phyloP scores from a whole-genome alignment of 192 early-diverging fungal genomes.

The Globomyces pollinis-pini region DNA sequence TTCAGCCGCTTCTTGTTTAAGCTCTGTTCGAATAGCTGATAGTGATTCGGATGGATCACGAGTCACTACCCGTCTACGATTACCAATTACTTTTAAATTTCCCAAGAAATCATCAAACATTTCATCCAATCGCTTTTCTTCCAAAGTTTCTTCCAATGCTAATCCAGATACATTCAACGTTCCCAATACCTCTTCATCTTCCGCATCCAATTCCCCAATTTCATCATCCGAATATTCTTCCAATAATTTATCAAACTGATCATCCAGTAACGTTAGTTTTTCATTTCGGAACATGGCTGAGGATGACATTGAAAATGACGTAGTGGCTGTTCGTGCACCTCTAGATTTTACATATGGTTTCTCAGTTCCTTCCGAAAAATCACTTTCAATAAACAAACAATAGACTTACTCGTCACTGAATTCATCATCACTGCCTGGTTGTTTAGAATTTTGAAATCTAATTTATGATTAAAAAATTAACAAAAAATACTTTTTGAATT shows the following conservation, averaged over 20 bases:
- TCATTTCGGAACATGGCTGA: slow-evolving; percentile 90
- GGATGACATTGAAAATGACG: slow-evolving; percentile 81
- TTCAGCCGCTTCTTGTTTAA: slow-evolving; percentile 25
- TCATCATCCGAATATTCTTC: slow-evolving; percentile 41
- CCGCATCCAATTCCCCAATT: slow-evolving; percentile 32
- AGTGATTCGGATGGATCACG: slow-evolving; percentile 23
- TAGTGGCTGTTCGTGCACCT: slow-evolving; percentile 21
- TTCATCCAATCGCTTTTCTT: slow-evolving; percentile 19
- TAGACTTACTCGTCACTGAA: background rate
- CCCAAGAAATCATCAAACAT: slow-evolving; percentile 47
- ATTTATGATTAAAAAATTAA: slow-evolving; percentile 4
- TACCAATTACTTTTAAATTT: slow-evolving; percentile 29
- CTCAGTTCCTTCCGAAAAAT: background rate
- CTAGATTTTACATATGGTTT: slow-evolving; percentile 1
- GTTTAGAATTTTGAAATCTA: slow-evolving; percentile 3
- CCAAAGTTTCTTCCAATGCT: background rate
- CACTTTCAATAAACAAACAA: background rate
- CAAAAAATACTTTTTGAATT: slow-evolving; percentile 18
- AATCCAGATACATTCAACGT: slow-evolving; percentile 11
- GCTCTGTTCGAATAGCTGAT: slow-evolving; percentile 30
- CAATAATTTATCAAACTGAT: slow-evolving; percentile 79
- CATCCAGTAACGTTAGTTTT: slow-evolving; percentile 83
- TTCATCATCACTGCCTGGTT: background rate
- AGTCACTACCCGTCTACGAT: slow-evolving; percentile 18
- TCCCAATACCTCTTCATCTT: slow-evolving; percentile 25